Conservation (phyloP, 495 filamentous ascomycete species). For the Aspergillus cristatus region DNA sequence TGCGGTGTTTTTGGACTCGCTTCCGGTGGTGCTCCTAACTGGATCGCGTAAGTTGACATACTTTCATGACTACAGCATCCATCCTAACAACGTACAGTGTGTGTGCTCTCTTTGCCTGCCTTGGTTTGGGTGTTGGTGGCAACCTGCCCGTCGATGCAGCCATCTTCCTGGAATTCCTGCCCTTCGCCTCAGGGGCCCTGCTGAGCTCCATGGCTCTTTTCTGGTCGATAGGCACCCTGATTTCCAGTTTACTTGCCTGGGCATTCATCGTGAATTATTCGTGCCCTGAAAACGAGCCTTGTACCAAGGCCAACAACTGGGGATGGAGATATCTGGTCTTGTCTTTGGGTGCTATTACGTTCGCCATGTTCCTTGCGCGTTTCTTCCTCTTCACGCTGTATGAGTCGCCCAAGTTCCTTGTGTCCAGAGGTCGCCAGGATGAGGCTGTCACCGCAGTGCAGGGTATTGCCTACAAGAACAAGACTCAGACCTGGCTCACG, state of each 20-base stretch:
- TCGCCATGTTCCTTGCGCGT: conserved; percentile 55
- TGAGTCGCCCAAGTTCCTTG: conserved; percentile 67
- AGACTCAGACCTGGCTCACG: conserved; percentile 36
- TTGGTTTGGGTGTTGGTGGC: conserved; percentile 45
- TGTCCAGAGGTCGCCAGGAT: conserved; percentile 54
- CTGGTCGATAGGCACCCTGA: conserved; percentile 29
- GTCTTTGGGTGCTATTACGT: conserved; percentile 55
- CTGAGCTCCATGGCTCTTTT: conserved; percentile 41
- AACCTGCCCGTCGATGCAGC: conserved; percentile 64
- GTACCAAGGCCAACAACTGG: conserved; percentile 38
- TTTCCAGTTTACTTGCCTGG: conserved; percentile 34
- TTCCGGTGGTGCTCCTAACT: conserved; percentile 28
- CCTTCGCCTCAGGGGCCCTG: conserved; percentile 35
- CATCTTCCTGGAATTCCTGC: conserved; percentile 45
- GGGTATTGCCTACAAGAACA: conserved; percentile 46
- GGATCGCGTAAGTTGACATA: conserved; percentile 23
- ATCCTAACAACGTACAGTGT: not conserved
- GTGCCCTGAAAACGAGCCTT: conserved; percentile 24
- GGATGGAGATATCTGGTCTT: conserved; percentile 50
- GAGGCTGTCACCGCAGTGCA: conserved; percentile 53
- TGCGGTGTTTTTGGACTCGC: conserved; percentile 34
- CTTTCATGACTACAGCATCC: too few species aligned
- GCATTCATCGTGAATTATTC: conserved; percentile 34
- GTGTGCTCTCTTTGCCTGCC: not conserved
- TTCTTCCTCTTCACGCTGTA: conserved; percentile 57